A percentile compares a stretch with the other conserved stretches of the same genome.
Conservation (phyloP, 2,329 filamentous ascomycete genomes). For the Epichloe baconii region DNA sequence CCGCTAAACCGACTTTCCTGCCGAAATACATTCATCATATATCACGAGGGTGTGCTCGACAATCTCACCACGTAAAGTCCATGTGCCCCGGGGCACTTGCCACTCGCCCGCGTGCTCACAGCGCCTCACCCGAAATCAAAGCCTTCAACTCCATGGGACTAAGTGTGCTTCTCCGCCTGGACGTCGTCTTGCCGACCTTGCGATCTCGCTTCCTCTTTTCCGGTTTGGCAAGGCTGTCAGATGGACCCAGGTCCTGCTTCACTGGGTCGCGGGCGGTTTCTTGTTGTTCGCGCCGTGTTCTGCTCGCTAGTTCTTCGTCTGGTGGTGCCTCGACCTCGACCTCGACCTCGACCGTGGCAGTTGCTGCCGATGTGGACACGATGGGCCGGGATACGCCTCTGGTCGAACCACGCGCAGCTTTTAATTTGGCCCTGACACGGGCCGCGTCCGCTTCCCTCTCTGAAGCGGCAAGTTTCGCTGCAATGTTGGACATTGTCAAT, state of each 20-base stretch:
- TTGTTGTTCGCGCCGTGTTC: neutral
- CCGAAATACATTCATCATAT: too few relatives aligned
- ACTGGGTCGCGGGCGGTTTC: conserved; percentile 18
- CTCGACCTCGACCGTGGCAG: neutral
- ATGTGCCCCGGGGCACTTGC: too few relatives aligned
- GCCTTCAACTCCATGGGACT: conserved; percentile 63
- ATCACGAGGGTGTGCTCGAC: too few relatives aligned
- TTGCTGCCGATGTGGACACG: conserved; percentile 6
- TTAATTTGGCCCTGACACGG: conserved; percentile 48
- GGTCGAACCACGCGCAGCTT: conserved; percentile 32
- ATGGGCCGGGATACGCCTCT: conserved; percentile 18
- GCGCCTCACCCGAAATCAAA: conserved; percentile 39
- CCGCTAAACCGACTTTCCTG: too few relatives aligned
- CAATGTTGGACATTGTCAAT: conserved; percentile 47
- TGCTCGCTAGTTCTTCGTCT: conserved; percentile 9
- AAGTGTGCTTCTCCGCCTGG: conserved; percentile 58
- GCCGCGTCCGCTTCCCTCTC: conserved; percentile 54
- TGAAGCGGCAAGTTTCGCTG: conserved; percentile 49
- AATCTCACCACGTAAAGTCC: too few relatives aligned
- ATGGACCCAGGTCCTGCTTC: conserved; percentile 9
- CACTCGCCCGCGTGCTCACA: conserved; percentile 13
- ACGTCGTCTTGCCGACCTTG: conserved; percentile 41
- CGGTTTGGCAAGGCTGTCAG: conserved; percentile 11
- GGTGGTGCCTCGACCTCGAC: neutral
- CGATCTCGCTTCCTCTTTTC: conserved; percentile 37